Evolutionary conservation across 2,329 filamentous ascomycete genomes (phyloP).

Genomic region (Hymenoscyphus fraxineus): DNA sequence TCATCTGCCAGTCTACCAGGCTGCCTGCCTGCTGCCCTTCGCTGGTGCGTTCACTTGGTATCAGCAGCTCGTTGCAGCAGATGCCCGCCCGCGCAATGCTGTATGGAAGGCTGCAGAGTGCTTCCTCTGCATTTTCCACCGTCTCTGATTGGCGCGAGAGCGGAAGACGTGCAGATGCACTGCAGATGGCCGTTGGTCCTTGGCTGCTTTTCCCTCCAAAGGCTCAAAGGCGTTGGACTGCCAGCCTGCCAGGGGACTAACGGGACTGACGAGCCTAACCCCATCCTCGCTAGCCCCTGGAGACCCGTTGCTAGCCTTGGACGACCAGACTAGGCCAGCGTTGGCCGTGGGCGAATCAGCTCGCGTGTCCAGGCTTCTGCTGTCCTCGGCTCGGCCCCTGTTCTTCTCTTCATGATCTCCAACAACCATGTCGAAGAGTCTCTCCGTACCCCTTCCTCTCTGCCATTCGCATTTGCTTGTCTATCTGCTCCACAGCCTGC

Average conservation of each 20-base stretch:
- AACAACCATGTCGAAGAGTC: background rate
- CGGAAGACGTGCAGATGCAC: conserved; percentile 4
- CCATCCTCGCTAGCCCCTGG: too few species aligned
- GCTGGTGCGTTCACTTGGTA: background rate
- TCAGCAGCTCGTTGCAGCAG: conserved; percentile 1
- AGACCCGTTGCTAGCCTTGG: background rate
- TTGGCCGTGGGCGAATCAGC: background rate
- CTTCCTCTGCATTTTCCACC: conserved; percentile 28
- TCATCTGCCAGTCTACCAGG: too few species aligned
- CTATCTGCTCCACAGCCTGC: background rate
- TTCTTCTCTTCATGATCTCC: background rate
- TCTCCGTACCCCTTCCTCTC: background rate
- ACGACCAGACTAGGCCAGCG: background rate
- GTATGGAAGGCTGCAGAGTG: conserved; percentile 33
- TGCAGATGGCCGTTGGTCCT: background rate
- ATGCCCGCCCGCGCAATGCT: conserved; percentile 6
- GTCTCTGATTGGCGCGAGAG: conserved; percentile 12
- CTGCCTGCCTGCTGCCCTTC: background rate
- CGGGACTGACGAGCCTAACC: background rate
- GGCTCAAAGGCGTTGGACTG: background rate
- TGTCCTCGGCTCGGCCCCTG: background rate
- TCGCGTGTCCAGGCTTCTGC: background rate
- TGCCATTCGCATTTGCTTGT: background rate
- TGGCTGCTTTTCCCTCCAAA: background rate
- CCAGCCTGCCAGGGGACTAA: too few species aligned